Evolutionary conservation across 495 filamentous ascomycete species (phyloP).

Genomic region (Aspergillus ellipticus): DNA sequence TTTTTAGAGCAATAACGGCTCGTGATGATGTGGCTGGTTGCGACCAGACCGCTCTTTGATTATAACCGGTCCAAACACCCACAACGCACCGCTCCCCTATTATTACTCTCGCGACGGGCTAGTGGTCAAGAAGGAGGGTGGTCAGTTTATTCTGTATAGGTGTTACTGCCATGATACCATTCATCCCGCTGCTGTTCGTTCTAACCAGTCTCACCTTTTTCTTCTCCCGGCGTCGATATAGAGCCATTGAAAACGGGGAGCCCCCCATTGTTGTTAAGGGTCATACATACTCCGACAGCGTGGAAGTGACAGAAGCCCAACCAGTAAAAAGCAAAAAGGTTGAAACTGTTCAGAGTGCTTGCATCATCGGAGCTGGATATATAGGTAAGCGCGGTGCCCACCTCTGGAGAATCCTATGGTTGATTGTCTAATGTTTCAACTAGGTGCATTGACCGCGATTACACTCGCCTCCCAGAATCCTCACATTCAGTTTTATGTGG

Average conservation of each 20-base stretch:
- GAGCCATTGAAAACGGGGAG: constrained; percentile 6
- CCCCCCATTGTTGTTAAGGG: constrained; percentile 20
- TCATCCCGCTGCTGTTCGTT: constrained; percentile 16
- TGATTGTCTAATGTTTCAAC: neutral
- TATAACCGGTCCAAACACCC: neutral
- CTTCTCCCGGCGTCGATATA: constrained; percentile 15
- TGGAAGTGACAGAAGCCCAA: constrained; percentile 4
- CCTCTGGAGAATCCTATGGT: neutral
- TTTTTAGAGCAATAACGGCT: neutral
- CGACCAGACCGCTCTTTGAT: constrained; percentile 6
- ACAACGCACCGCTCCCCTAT: neutral
- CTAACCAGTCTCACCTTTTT: constrained; percentile 16
- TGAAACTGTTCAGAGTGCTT: constrained; percentile 16
- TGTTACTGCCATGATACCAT: constrained; percentile 9
- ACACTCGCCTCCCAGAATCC: constrained; percentile 70
- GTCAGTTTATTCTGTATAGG: neutral
- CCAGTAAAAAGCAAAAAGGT: constrained; percentile 1
- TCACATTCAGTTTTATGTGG: constrained; percentile 62
- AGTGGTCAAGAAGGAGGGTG: neutral
- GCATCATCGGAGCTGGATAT: constrained; percentile 19
- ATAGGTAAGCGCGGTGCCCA: constrained; percentile 9
- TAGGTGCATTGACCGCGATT: constrained; percentile 69
- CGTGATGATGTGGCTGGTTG: constrained; percentile 2
- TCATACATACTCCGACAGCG: constrained; percentile 19
- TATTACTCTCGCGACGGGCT: neutral